Conservation (phyloP, 225 moss, liverwort and hornwort genomes). For the Physcomitrium patens region DNA sequence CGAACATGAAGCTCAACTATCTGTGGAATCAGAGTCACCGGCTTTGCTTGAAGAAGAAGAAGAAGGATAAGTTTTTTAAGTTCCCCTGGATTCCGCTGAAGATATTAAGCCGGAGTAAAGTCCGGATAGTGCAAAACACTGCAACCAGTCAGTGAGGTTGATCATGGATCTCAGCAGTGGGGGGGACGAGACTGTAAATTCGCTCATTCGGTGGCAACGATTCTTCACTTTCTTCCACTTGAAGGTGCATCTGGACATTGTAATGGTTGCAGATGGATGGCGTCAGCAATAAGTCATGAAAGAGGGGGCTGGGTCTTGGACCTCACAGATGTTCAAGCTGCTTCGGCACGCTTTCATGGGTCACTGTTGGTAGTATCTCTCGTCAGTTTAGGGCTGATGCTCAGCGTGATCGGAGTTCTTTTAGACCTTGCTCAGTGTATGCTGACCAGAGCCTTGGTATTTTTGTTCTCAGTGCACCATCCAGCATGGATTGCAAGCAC, state of each 20-base stretch:
- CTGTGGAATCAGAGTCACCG: slow-evolving; percentile 15
- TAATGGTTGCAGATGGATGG: slow-evolving; percentile 66
- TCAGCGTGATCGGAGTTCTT: not conserved
- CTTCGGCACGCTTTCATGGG: slow-evolving; percentile 60
- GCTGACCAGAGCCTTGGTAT: slow-evolving; percentile 17
- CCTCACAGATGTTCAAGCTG: slow-evolving; percentile 82
- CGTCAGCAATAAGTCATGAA: slow-evolving; percentile 83
- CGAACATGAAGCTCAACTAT: slow-evolving; percentile 38
- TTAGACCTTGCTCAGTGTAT: slow-evolving; percentile 14
- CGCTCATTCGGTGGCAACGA: too few species aligned
- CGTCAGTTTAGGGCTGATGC: not conserved
- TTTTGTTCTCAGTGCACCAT: slow-evolving; percentile 72
- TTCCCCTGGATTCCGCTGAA: slow-evolving; percentile 19
- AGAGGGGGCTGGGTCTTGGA: slow-evolving; percentile 68
- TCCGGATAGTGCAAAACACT: slow-evolving; percentile 15
- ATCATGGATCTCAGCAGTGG: slow-evolving; percentile 22
- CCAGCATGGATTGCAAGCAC: slow-evolving; percentile 75
- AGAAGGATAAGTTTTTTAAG: slow-evolving; percentile 1
- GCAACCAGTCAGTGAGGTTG: slow-evolving; percentile 16
- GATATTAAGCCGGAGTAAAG: slow-evolving; percentile 35
- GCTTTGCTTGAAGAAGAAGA: slow-evolving; percentile 19
- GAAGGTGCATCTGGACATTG: slow-evolving; percentile 59
- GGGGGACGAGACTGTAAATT: slow-evolving; percentile 25
- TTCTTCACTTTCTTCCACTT: slow-evolving; percentile 46
- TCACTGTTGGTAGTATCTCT: not conserved